Evolutionary conservation across 2,329 filamentous ascomycete genomes (phyloP).

Genomic region (Aschersonia sp.): DNA sequence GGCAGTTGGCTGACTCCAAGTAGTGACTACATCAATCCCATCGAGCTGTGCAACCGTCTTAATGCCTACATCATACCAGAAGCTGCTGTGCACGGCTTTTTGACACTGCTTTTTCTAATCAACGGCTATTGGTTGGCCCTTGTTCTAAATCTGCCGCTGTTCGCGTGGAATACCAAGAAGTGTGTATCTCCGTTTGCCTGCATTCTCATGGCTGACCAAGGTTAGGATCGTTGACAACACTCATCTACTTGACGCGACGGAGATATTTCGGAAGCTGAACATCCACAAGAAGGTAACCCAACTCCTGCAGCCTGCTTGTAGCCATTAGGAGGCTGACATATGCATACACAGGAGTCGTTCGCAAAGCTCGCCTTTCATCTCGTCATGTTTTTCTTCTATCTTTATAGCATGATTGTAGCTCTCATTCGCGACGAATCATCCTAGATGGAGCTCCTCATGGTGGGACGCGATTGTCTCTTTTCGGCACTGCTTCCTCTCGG

Average conservation of each 20-base stretch:
- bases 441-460: constrained; percentile 28
- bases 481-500: too few relatives aligned
- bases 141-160: constrained; percentile 77
- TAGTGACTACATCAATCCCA: constrained; percentile 99
- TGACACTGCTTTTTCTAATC: constrained; percentile 91
- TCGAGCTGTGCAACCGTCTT: constrained; percentile 98
- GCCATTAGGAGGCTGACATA: background rate
- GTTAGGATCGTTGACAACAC: constrained; percentile 88
- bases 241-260: constrained; percentile 90
- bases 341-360: constrained; percentile 71
- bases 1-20: constrained; percentile 4
- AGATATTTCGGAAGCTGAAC: constrained; percentile 98
- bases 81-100: constrained; percentile 89
- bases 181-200: constrained; percentile 32
- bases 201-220: background rate
- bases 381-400: constrained; percentile 99
- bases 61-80: constrained; percentile 99
- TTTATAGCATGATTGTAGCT: constrained; percentile 97
- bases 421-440: constrained; percentile 89
- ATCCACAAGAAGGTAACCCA: constrained; percentile 83
- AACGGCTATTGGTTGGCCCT: constrained; percentile 98
- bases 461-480: too few relatives aligned
- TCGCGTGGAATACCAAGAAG: constrained; percentile 97
- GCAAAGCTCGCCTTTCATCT: constrained; percentile 98
- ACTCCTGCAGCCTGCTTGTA: background rate